Evolutionary conservation across 352 stramenopile genomes (phyloP).

Genomic region (Phytophthora pisi): DNA sequence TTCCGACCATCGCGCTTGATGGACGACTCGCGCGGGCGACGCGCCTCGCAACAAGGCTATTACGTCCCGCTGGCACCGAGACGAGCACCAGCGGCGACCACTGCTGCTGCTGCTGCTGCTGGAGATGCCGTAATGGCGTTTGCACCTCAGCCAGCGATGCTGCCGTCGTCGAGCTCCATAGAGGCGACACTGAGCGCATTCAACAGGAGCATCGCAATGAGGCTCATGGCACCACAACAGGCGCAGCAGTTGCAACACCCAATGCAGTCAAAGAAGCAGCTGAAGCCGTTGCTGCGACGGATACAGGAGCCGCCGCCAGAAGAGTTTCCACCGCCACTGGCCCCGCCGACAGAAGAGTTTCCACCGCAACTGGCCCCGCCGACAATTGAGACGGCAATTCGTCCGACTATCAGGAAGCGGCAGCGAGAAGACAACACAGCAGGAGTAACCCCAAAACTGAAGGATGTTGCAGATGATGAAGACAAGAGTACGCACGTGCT

Average conservation of each 20-base stretch:
- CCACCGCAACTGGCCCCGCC: too few relatives aligned
- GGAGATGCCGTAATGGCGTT: neutral
- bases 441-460: neutral
- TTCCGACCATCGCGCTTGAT: neutral
- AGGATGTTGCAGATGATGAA: neutral
- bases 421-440: neutral
- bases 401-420: too few relatives aligned
- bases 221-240: neutral
- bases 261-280: too few relatives aligned
- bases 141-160: neutral
- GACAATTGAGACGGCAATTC: too few relatives aligned
- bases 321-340: too few relatives aligned
- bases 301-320: too few relatives aligned
- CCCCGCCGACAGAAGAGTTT: too few relatives aligned
- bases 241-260: neutral
- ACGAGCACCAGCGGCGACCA: too few relatives aligned
- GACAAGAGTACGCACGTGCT: slow-evolving; percentile 6
- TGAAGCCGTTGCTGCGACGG: too few relatives aligned
- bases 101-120: neutral
- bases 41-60: too few relatives aligned
- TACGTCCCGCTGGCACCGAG: too few relatives aligned
- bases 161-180: neutral
- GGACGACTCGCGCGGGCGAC: neutral
- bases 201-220: slow-evolving; percentile 8
- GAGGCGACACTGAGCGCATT: slow-evolving; percentile 16